Conservation (phyloP, 768 basidiomycete genomes). For the Hygrophorus pudorinus region DNA sequence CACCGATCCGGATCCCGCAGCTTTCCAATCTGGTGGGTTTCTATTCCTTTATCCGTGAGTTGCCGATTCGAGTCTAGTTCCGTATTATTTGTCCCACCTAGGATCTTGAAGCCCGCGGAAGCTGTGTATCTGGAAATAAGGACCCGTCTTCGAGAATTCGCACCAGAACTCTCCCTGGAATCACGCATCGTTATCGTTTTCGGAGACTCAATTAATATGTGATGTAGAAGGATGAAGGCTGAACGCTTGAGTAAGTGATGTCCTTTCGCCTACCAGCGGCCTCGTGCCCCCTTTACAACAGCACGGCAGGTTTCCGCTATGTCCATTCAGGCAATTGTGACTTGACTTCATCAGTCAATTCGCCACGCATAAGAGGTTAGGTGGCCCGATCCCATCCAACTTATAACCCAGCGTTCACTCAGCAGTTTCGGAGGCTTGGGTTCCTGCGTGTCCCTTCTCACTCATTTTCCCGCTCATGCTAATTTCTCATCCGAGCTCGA, state of each 20-base stretch:
- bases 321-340: slow-evolving; percentile 15
- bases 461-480: slow-evolving; percentile 43
- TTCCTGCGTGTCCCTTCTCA: slow-evolving; percentile 18
- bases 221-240: slow-evolving; percentile 17
- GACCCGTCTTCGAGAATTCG: too few species aligned
- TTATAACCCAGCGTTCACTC: slow-evolving; percentile 2
- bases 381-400: slow-evolving; percentile 1
- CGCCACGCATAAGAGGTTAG: slow-evolving; percentile 8
- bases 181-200: slow-evolving; percentile 5
- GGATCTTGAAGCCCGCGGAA: too few species aligned
- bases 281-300: slow-evolving; percentile 37
- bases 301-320: slow-evolving; percentile 11
- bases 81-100: too few species aligned
- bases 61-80: too few species aligned
- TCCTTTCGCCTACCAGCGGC: slow-evolving; percentile 25
- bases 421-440: slow-evolving; percentile 12
- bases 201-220: slow-evolving; percentile 18
- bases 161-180: too few species aligned
- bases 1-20: too few species aligned
- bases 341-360: slow-evolving; percentile 5
- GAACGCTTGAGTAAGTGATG: slow-evolving; percentile 22
- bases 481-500: slow-evolving; percentile 50
- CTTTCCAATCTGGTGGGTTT: too few species aligned
- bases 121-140: too few species aligned
- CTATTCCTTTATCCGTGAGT: too few species aligned